Evolutionary conservation across 495 filamentous ascomycete species (phyloP).

Genomic region (Neurospora sublineolata): DNA sequence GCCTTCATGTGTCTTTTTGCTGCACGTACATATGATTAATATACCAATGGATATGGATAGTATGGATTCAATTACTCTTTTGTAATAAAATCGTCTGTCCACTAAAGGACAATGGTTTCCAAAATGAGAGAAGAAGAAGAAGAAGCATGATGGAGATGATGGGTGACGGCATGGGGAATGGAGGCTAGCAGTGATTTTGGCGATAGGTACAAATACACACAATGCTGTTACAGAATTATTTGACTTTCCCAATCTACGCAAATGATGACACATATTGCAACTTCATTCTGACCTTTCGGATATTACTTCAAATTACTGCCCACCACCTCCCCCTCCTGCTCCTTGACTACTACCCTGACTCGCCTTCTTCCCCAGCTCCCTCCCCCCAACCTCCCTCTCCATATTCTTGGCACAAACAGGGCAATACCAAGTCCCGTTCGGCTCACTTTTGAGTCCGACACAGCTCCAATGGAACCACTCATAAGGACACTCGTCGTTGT

Average conservation of each 20-base stretch:
- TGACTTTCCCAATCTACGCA: background rate
- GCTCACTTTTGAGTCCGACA: conserved; percentile 80
- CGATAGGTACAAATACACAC: background rate
- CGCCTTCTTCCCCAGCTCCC: background rate
- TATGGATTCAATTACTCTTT: background rate
- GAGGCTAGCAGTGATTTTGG: background rate
- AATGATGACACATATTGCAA: background rate
- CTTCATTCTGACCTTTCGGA: no score
- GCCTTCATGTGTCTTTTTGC: background rate
- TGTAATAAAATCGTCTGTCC: background rate
- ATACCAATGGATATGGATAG: background rate
- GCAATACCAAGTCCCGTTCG: conserved; percentile 87
- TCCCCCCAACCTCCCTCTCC: conserved; percentile 20
- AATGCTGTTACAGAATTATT: background rate
- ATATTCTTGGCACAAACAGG: conserved; percentile 60
- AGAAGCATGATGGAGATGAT: background rate
- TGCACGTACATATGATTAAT: background rate
- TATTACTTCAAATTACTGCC: background rate
- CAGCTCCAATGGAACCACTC: conserved; percentile 99
- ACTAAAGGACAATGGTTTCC: background rate
- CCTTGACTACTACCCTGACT: background rate
- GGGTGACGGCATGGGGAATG: background rate
- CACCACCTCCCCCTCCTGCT: background rate
- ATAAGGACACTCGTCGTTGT: conserved; percentile 81
- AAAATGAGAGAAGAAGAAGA: background rate